phyloP scores from a whole-genome alignment of 2,329 filamentous ascomycete genomes.

The Dendryphion nanum region DNA sequence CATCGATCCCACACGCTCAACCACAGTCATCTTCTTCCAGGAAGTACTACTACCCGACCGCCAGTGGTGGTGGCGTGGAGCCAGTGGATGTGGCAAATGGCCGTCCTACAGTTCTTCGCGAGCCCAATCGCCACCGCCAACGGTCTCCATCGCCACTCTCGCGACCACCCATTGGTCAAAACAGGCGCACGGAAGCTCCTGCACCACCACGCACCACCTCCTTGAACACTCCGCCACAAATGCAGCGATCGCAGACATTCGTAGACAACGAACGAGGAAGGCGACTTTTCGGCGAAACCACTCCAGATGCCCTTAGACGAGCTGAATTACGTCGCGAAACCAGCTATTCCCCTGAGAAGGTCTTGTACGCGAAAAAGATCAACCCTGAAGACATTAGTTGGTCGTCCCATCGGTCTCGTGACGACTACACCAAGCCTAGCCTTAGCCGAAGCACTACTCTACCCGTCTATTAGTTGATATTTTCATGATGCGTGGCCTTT shows the following conservation, averaged over 20 bases:
- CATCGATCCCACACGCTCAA: conserved; percentile 19
- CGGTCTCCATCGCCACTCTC: conserved; percentile 30
- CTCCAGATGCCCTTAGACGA: conserved; percentile 13
- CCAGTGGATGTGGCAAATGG: conserved; percentile 20
- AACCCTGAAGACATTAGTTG: conserved; percentile 40
- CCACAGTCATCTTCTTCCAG: conserved; percentile 14
- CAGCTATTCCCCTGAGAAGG: conserved; percentile 31
- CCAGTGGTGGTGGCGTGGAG: conserved; percentile 23
- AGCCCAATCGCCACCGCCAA: conserved; percentile 28
- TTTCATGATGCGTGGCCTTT: too few species aligned
- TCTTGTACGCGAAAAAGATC: conserved; percentile 28
- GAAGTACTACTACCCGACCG: conserved; percentile 28
- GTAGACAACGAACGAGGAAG: conserved; percentile 23
- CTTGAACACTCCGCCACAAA: conserved; percentile 13
- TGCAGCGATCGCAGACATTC: conserved; percentile 22
- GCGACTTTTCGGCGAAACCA: conserved; percentile 26
- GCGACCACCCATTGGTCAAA: conserved; percentile 33
- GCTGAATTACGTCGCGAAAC: conserved; percentile 19
- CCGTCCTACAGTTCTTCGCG: conserved; percentile 32
- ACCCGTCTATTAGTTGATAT: too few species aligned
- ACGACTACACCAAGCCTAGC: too few species aligned
- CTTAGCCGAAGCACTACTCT: too few species aligned
- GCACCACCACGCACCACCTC: conserved; percentile 8
- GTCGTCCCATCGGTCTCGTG: too few species aligned
- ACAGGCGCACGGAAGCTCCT: conserved; percentile 22